Conservation (phyloP, 495 filamentous ascomycete species). For the Pseudevernia furfuracea region DNA sequence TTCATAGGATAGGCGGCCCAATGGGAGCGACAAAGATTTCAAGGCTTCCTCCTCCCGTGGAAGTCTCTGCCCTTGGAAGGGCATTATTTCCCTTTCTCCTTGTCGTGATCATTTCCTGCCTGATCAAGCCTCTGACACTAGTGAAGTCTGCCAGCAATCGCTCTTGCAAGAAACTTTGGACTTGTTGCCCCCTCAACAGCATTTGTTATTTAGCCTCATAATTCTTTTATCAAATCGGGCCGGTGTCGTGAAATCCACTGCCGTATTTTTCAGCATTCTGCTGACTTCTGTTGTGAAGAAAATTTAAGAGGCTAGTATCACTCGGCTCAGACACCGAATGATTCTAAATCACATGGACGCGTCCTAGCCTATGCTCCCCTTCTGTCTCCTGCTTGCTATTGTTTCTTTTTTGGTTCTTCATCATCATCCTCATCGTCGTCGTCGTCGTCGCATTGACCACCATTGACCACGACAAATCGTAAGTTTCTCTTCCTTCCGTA, state of each 20-base stretch:
- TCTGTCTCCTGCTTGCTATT: neutral
- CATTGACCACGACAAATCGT: neutral
- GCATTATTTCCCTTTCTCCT: neutral
- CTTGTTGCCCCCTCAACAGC: no score
- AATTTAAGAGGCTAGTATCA: neutral
- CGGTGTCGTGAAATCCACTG: neutral
- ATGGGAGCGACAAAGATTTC: no score
- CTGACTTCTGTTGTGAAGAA: neutral
- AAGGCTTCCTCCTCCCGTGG: no score
- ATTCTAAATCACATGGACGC: neutral
- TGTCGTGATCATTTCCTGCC: neutral
- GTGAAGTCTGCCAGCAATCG: neutral
- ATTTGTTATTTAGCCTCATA: neutral
- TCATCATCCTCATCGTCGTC: no score
- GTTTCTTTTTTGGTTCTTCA: neutral
- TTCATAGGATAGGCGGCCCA: no score
- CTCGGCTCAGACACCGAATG: neutral
- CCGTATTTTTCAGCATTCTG: neutral
- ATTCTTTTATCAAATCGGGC: neutral
- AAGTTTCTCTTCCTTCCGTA: neutral
- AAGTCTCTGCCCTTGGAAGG: no score
- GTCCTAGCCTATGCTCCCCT: neutral
- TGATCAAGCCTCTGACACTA: neutral
- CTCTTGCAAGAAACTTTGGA: neutral
- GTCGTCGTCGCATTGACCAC: neutral